Percentiles rank a stretch among this genome's conserved stretches.
These are phyloP conservation scores for Mortierella sp. DNA, from an alignment of 371 early-diverging fungal species.

Conservation along the genomic window DNA sequence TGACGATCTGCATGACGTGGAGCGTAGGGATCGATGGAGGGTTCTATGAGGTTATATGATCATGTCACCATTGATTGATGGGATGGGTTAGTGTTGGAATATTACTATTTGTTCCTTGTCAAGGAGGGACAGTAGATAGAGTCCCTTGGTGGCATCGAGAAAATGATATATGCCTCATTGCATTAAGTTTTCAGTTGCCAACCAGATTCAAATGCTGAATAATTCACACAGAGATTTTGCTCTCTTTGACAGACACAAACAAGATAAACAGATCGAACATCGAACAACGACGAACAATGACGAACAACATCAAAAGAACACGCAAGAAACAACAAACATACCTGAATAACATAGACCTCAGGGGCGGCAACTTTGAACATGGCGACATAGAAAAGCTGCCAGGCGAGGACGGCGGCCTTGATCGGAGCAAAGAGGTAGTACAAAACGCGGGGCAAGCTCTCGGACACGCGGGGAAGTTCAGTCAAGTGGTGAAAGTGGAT, in stretches of 20 bases:
- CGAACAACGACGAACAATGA: neutral
- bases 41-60: constrained; percentile 72
- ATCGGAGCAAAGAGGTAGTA: constrained; percentile 77
- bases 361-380: constrained; percentile 61
- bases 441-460: constrained; percentile 65
- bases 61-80: neutral
- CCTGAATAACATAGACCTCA: constrained; percentile 88
- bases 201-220: neutral
- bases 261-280: neutral
- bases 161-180: no score
- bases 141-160: no score
- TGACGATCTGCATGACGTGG: constrained; percentile 76
- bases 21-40: constrained; percentile 97
- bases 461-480: constrained; percentile 62
- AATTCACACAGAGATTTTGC: neutral
- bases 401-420: constrained; percentile 66
- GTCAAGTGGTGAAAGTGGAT: constrained; percentile 46
- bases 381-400: constrained; percentile 62
- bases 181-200: neutral
- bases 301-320: neutral
- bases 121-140: no score
- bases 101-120: neutral
- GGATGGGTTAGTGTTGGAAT: neutral
- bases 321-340: constrained; percentile 52
- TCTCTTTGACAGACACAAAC: neutral